Conservation (phyloP, 192 early-diverging fungal genomes). For the Podila epigama region DNA sequence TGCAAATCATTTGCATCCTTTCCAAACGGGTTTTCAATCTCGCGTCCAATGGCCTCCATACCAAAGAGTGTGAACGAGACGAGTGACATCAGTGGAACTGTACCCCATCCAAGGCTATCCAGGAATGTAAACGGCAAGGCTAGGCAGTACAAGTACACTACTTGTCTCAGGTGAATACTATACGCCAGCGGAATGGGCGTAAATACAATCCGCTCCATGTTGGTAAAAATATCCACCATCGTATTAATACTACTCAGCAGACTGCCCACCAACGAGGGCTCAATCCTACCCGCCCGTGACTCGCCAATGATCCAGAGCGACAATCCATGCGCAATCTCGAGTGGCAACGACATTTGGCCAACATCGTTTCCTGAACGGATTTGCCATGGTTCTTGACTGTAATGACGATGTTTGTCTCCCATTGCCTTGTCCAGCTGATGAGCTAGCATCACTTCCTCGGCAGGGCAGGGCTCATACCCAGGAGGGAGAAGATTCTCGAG, state of each 20-base stretch:
- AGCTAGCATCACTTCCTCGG: slow-evolving; percentile 29
- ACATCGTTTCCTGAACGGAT: slow-evolving; percentile 32
- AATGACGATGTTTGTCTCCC: slow-evolving; percentile 36
- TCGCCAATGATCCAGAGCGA: slow-evolving; percentile 46
- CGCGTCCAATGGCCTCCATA: slow-evolving; percentile 58
- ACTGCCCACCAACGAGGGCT: slow-evolving; percentile 28
- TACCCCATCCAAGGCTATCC: slow-evolving; percentile 33
- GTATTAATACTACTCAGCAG: slow-evolving; percentile 35
- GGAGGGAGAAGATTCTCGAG: slow-evolving; percentile 58
- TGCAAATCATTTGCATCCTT: slow-evolving; percentile 60
- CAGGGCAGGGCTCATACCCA: slow-evolving; percentile 34
- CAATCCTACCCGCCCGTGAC: slow-evolving; percentile 35
- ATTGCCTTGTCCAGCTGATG: slow-evolving; percentile 17
- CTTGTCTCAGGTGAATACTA: slow-evolving; percentile 65
- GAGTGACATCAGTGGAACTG: slow-evolving; percentile 49
- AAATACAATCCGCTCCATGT: slow-evolving; percentile 70
- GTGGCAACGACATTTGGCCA: slow-evolving; percentile 46
- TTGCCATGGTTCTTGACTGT: slow-evolving; percentile 34
- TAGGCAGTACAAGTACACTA: slow-evolving; percentile 50
- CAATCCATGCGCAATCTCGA: slow-evolving; percentile 47
- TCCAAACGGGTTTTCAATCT: slow-evolving; percentile 63
- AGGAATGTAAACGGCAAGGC: slow-evolving; percentile 51
- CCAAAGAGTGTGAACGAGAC: slow-evolving; percentile 59
- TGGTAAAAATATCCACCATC: slow-evolving; percentile 53
- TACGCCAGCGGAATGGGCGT: slow-evolving; percentile 80